phyloP scores from a whole-genome alignment of 169 alveolate species.

The Babesia sp. region DNA sequence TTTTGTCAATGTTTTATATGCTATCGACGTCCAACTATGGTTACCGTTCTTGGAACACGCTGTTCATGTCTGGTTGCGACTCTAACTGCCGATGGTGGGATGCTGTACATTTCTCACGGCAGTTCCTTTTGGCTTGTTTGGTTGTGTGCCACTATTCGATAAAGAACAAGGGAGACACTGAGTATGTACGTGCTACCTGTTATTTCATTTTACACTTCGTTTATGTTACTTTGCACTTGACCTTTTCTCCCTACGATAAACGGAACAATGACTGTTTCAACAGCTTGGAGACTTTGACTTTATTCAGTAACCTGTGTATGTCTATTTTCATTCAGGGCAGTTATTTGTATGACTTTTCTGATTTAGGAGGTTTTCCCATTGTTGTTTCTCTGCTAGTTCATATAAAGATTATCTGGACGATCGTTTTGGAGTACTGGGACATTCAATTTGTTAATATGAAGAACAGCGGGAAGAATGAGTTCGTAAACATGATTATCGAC shows the following conservation, averaged over 20 bases:
- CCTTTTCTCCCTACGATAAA: constrained; percentile 46
- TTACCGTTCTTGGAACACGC: constrained; percentile 43
- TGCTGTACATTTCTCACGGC: constrained; percentile 49
- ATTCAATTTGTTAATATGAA: constrained; percentile 24
- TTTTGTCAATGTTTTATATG: constrained; percentile 2
- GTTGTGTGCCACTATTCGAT: constrained; percentile 42
- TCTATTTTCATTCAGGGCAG: constrained; percentile 53
- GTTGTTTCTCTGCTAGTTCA: constrained; percentile 32
- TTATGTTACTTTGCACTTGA: constrained; percentile 27
- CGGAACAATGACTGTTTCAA: constrained; percentile 10
- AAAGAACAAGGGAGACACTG: constrained; percentile 49
- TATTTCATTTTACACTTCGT: constrained; percentile 22
- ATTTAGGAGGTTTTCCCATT: constrained; percentile 47
- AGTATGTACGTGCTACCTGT: constrained; percentile 30
- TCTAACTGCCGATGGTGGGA: constrained; percentile 54
- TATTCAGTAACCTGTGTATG: constrained; percentile 19
- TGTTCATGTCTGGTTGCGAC: constrained; percentile 59
- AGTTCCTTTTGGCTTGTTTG: constrained; percentile 18
- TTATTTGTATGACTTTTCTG: constrained; percentile 50
- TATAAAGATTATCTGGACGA: constrained; percentile 29
- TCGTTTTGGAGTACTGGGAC: constrained; percentile 40
- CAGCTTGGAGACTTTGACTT: constrained; percentile 26
- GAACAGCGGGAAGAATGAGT: constrained; percentile 9
- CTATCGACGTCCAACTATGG: constrained; percentile 8
- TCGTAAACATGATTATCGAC: constrained; percentile 11